Percentiles rank a stretch among this genome's conserved stretches.
phyloP scores from a whole-genome alignment of 164 flowering plant genomes.

The Echeveria elegans region DNA sequence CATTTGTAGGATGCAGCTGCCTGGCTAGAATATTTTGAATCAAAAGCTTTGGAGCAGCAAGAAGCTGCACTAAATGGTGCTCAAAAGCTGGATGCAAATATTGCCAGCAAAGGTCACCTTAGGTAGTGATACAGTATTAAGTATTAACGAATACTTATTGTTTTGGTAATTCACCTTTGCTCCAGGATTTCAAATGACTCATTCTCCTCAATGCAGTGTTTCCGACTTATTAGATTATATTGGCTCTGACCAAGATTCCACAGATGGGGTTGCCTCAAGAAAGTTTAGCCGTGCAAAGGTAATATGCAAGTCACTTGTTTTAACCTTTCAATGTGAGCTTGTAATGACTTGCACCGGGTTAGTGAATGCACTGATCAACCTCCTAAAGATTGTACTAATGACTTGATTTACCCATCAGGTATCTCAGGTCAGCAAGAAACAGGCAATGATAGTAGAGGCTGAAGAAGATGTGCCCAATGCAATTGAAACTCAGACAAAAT shows the following conservation, averaged over 20 bases:
- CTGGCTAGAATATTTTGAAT: conserved; percentile 92
- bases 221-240: conserved; percentile 92
- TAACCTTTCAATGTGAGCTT: not conserved
- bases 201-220: conserved; percentile 48
- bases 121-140: conserved; percentile 58
- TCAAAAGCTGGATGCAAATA: conserved; percentile 81
- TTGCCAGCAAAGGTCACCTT: conserved; percentile 96
- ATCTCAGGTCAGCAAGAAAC: conserved; percentile 5
- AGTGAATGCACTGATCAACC: not conserved
- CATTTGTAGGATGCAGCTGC: conserved; percentile 82
- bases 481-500: not conserved
- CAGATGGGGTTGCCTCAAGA: conserved; percentile 43
- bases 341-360: not conserved
- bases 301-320: conserved; percentile 6
- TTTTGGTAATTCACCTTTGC: not conserved
- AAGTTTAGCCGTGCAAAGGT: conserved; percentile 73
- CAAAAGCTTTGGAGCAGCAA: conserved; percentile 84
- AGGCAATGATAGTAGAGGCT: not conserved
- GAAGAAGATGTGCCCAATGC: not conserved
- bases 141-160: conserved; percentile 21
- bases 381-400: not conserved
- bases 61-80: conserved; percentile 82
- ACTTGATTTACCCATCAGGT: not conserved
- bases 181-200: not conserved
- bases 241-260: conserved; percentile 60